Evolutionary conservation across 2,329 filamentous ascomycete species (phyloP).

Genomic region (Paraconiothyrium sp.): DNA sequence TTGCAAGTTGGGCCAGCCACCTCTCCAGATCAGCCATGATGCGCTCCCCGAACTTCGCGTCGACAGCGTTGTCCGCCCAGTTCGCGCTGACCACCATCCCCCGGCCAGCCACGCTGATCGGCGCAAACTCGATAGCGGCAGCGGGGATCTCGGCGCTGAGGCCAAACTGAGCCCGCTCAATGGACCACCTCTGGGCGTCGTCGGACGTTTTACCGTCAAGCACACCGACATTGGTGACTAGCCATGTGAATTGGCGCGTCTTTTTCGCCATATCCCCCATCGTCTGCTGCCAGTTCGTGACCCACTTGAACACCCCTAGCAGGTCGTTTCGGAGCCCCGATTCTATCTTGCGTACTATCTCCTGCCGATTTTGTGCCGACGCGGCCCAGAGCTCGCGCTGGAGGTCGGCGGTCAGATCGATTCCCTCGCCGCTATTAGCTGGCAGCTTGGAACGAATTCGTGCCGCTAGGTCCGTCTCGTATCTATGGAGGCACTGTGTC

Average conservation of each 20-base stretch:
- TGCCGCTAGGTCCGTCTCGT: constrained; percentile 28
- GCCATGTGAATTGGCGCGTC: constrained; percentile 43
- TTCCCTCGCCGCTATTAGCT: constrained; percentile 23
- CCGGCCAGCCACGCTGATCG: constrained; percentile 36
- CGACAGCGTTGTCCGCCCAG: constrained; percentile 30
- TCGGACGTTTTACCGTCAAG: constrained; percentile 36
- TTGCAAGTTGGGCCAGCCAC: constrained; percentile 28
- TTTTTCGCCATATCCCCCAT: constrained; percentile 38
- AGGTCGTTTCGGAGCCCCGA: constrained; percentile 44
- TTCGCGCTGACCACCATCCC: constrained; percentile 29
- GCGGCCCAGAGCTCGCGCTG: constrained; percentile 44
- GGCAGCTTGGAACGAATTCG: constrained; percentile 37
- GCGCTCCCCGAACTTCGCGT: constrained; percentile 25
- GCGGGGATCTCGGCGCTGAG: constrained; percentile 42
- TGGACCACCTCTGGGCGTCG: constrained; percentile 33
- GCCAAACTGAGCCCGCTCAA: constrained; percentile 39
- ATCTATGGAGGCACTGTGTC: constrained; percentile 28
- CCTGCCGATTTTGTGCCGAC: constrained; percentile 36
- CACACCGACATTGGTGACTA: constrained; percentile 51
- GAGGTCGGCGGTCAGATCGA: constrained; percentile 39
- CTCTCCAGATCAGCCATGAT: constrained; percentile 31
- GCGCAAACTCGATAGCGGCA: constrained; percentile 37
- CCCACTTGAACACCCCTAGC: constrained; percentile 46
- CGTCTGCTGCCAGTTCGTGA: constrained; percentile 48
- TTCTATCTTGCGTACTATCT: constrained; percentile 36